Evolutionary conservation across 331 rosid species (phyloP).

Genomic region (Quercus tomentella): DNA sequence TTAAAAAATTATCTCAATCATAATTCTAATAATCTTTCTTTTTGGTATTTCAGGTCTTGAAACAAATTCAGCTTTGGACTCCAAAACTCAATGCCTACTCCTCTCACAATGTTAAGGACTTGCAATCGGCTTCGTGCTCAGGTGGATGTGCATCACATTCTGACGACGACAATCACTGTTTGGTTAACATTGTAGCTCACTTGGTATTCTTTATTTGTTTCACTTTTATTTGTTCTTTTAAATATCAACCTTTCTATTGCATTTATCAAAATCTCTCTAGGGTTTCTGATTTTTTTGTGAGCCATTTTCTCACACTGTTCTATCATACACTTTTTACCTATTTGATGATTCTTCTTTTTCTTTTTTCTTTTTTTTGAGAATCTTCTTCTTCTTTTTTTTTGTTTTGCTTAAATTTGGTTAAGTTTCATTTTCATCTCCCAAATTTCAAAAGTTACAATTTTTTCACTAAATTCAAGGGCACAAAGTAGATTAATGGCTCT

Average conservation of each 20-base stretch:
- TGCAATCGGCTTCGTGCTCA: slow-evolving; percentile 4
- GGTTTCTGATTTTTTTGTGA: no score
- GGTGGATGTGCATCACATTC: slow-evolving; percentile 18
- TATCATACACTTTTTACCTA: no score
- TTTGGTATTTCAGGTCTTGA: slow-evolving; percentile 38
- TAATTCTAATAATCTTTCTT: background rate
- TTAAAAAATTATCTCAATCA: background rate
- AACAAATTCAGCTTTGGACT: slow-evolving; percentile 52
- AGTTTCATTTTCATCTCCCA: no score
- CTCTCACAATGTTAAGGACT: slow-evolving; percentile 23
- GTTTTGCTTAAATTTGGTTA: no score
- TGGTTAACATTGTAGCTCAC: slow-evolving; percentile 29
- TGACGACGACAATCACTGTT: slow-evolving; percentile 35
- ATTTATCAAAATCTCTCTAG: background rate
- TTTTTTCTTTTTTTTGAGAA: no score
- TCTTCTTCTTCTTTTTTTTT: no score
- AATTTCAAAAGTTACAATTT: no score
- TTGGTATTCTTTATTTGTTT: slow-evolving; percentile 35
- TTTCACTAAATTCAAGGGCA: no score
- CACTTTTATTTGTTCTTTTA: background rate
- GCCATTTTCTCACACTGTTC: no score
- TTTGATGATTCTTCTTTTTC: no score
- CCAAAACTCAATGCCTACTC: slow-evolving; percentile 28
- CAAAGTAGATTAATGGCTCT: no score
- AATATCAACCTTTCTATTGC: background rate